A percentile compares a stretch with the other conserved stretches of the same genome.
Evolutionary conservation across 1,284 basidiomycete species (phyloP).

Genomic region (Irpex sp.): DNA sequence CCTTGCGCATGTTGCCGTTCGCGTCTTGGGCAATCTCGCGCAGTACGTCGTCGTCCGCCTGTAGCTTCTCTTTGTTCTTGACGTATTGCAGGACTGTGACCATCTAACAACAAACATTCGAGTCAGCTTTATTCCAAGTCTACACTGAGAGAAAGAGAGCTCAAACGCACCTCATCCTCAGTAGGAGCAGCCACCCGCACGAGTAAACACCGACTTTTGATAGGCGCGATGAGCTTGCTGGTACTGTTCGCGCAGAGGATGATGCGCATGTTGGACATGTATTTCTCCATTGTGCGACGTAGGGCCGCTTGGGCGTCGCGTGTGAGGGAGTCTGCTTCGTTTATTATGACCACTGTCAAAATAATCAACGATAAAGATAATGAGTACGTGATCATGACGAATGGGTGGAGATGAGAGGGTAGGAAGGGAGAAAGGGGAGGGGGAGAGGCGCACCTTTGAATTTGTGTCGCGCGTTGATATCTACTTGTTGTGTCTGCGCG

Average conservation of each 20-base stretch:
- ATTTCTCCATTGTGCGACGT: conserved; percentile 98
- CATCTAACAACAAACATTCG: no score
- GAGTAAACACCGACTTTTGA: conserved; percentile 91
- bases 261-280: conserved; percentile 96
- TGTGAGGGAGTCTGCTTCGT: conserved; percentile 92
- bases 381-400: no score
- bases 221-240: conserved; percentile 94
- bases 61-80: conserved; percentile 78
- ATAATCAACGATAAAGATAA: no score
- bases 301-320: conserved; percentile 97
- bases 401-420: no score
- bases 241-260: conserved; percentile 99
- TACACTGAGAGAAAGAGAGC: not conserved
- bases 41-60: conserved; percentile 68
- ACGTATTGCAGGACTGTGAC: conserved; percentile 74
- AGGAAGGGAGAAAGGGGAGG: no score
- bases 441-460: conserved; percentile 74
- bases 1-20: conserved; percentile 91
- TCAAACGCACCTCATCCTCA: conserved; percentile 58
- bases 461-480: conserved; percentile 89
- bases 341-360: conserved; percentile 99
- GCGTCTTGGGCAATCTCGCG: conserved; percentile 76
- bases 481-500: conserved; percentile 98
- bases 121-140: no score
- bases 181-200: conserved; percentile 90